Base-by-base conservation (phyloP, 768 basidiomycete species). In the Boletus insuetus region DNA sequence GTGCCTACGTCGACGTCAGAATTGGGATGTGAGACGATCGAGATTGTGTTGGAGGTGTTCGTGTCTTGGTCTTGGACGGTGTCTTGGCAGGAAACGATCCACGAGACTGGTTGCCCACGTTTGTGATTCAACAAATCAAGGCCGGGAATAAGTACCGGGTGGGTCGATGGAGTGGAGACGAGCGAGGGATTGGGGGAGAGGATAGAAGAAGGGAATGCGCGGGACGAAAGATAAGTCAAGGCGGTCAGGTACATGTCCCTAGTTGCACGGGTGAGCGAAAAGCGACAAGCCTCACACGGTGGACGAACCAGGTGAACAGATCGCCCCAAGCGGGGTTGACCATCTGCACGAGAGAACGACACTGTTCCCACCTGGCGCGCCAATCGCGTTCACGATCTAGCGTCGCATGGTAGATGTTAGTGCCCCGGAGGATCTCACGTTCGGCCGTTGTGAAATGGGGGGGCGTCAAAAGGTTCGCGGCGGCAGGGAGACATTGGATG, bases 151-250 rank as follows among this genome's bases (percentile, higher is more conserved):
- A 98, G 82, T 12, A 97, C 77, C 1, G 94, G 91, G 58, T 87
- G 78, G 0, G 86, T 82, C 9, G 77, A 70, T 0, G 79, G 70
- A 1, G 78, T 76, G 13, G 78, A 69, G 31, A 78, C 65, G 10
- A 88, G 75, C 0, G 84, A 77, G 7, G 87, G 83, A 0, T 46
- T 41, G 63, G 77, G 19, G 68, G 83, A 83, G 29, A 97, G 78
- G 20, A 98, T 73, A 8, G 84, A 83, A 0, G 94, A 97, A 0
- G 94, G 91, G 64, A 97, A 98, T 0, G 93, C 89, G 49, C 95
- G 83, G 1, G 94, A 95, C 1, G 91, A 91, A 37, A 93, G 74
- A 65, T 91, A 85, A 0, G 89, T 93, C 7, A 86, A 76, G 1
- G 89, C 84, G 1, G 81, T 79, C 3, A 91, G 74, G 67, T 90